phyloP scores from a whole-genome alignment of 2,329 filamentous ascomycete genomes.

The Lasiodiplodia sp. region DNA sequence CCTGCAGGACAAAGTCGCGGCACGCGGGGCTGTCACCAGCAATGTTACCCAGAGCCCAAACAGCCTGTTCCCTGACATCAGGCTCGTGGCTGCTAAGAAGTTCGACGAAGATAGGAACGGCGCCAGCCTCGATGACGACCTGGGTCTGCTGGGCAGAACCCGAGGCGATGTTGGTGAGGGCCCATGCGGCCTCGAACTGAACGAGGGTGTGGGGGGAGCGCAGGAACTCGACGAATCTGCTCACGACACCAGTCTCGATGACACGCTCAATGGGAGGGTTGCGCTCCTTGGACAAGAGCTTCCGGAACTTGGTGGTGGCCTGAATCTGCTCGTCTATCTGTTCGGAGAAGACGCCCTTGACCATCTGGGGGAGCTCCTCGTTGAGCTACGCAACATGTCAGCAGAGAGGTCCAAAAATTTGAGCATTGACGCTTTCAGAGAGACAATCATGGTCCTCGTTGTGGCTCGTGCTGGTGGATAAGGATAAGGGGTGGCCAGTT shows the following conservation, averaged over 20 bases:
- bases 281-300: conserved; percentile 96
- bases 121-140: conserved; percentile 97
- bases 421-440: conserved; percentile 13
- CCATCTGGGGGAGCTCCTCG: conserved; percentile 98
- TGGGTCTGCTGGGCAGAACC: conserved; percentile 97
- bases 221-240: conserved; percentile 97
- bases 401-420: background rate
- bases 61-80: conserved; percentile 96
- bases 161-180: conserved; percentile 98
- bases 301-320: conserved; percentile 97
- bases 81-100: conserved; percentile 94
- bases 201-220: conserved; percentile 97
- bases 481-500: conserved; percentile 33
- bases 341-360: conserved; percentile 96
- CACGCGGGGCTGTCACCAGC: conserved; percentile 97
- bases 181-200: conserved; percentile 99
- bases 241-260: conserved; percentile 98
- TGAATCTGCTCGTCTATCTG: conserved; percentile 98
- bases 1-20: conserved; percentile 93
- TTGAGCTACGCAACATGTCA: conserved; percentile 71
- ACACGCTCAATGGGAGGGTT: conserved; percentile 99
- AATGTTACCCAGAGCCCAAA: conserved; percentile 98
- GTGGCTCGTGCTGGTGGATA: conserved; percentile 32
- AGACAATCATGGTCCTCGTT: conserved; percentile 28
- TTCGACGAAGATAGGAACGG: conserved; percentile 98